phyloP scores from a whole-genome alignment of 495 filamentous ascomycete genomes.

The Trichoderma orchidacearum region DNA sequence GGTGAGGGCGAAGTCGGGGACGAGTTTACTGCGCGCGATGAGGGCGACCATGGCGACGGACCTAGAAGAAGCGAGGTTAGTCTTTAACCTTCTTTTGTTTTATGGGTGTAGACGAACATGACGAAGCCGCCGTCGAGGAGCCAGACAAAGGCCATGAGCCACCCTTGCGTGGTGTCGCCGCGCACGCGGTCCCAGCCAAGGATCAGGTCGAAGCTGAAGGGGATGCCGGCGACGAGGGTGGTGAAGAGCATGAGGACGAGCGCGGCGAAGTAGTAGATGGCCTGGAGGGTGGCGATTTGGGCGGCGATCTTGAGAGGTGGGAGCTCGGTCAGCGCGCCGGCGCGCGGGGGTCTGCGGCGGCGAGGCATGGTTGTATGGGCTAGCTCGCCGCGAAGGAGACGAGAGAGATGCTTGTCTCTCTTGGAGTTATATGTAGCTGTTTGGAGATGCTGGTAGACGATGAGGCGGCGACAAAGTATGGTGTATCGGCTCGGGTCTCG shows the following conservation, averaged over 20 bases:
- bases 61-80: constrained; percentile 24
- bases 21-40: constrained; percentile 75
- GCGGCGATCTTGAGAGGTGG: constrained; percentile 72
- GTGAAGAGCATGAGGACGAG: constrained; percentile 78
- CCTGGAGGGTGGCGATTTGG: constrained; percentile 80
- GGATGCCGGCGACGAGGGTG: constrained; percentile 62
- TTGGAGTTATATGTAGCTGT: neutral
- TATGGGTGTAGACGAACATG: constrained; percentile 45
- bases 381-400: neutral
- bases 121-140: constrained; percentile 56
- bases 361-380: constrained; percentile 47
- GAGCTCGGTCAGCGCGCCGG: constrained; percentile 68
- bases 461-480: neutral
- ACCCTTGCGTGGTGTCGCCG: constrained; percentile 84
- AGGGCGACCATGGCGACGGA: constrained; percentile 67
- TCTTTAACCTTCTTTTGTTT: neutral
- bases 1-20: constrained; percentile 87
- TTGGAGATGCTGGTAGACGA: neutral
- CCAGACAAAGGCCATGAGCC: constrained; percentile 84
- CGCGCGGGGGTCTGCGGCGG: constrained; percentile 61
- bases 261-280: constrained; percentile 65
- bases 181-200: constrained; percentile 71
- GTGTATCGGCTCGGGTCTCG: neutral
- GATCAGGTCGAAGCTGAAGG: constrained; percentile 56
- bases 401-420: neutral